phyloP scores from a whole-genome alignment of 805 yeast species.

The Schwanniomyces pseudopolymorphus region DNA sequence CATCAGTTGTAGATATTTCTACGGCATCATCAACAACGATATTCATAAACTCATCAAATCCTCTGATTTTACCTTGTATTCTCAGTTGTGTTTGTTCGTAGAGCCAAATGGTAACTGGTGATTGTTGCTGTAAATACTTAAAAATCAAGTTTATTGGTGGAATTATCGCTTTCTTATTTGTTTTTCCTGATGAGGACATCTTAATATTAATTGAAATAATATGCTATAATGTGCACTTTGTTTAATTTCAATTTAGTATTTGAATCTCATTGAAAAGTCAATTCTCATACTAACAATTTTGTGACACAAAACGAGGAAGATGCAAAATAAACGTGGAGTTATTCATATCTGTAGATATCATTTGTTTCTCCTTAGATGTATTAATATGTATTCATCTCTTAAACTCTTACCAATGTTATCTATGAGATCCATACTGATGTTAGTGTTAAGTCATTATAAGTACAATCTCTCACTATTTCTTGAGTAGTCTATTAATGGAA shows the following conservation, averaged over 20 bases:
- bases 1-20: conserved; percentile 59
- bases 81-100: conserved; percentile 79
- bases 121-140: conserved; percentile 79
- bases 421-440: no score
- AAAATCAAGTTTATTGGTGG: conserved; percentile 94
- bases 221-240: not conserved
- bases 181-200: conserved; percentile 10
- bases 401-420: no score
- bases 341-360: no score
- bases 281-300: not conserved
- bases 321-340: not conserved
- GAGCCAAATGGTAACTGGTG: conserved; percentile 81
- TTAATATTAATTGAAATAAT: not conserved
- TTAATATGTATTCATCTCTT: no score
- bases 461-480: no score
- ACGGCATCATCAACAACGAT: conserved; percentile 57
- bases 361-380: no score
- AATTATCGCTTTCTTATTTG: conserved; percentile 44
- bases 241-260: not conserved
- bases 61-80: conserved; percentile 80
- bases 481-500: no score
- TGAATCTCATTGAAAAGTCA: not conserved
- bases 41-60: conserved; percentile 98
- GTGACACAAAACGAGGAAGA: not conserved
- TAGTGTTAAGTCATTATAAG: no score